These are phyloP conservation scores for Moesziomyces antarcticus DNA, from an alignment of 1,284 basidiomycete genomes.

Conservation along the genomic window DNA sequence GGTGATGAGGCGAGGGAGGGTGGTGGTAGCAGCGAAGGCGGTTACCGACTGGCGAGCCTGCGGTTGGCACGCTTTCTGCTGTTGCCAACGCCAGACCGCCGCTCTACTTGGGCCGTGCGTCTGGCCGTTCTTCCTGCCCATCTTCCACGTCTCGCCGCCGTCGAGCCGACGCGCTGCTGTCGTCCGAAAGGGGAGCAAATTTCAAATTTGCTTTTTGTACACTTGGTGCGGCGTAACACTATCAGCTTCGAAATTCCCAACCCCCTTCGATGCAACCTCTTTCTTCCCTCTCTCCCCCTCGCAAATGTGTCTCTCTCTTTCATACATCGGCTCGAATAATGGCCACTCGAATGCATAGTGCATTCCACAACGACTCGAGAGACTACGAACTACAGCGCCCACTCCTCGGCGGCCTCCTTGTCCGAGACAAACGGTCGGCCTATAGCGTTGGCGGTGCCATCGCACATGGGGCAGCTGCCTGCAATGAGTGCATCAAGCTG, in stretches of 20 bases:
- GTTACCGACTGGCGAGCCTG: neutral
- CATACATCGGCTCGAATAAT: no score
- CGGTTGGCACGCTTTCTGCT: neutral
- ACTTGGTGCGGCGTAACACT: neutral
- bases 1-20: constrained; percentile 2
- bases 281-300: no score
- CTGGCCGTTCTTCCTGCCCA: constrained; percentile 11
- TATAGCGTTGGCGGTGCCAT: constrained; percentile 56
- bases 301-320: no score
- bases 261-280: no score
- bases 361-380: no score
- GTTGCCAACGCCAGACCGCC: neutral
- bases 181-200: constrained; percentile 3
- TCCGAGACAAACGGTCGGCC: constrained; percentile 51
- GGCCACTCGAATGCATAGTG: no score
- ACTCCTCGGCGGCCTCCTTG: constrained; percentile 49
- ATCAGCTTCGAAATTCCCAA: no score
- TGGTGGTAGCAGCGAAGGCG: neutral
- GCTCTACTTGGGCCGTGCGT: constrained; percentile 4
- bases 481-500: constrained; percentile 66
- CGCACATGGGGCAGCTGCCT: constrained; percentile 60
- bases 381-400: constrained; percentile 33
- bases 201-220: neutral
- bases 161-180: neutral
- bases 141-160: neutral